Base-by-base conservation (phyloP, 148 eudicot species). In the Camellia granthamiana region DNA sequence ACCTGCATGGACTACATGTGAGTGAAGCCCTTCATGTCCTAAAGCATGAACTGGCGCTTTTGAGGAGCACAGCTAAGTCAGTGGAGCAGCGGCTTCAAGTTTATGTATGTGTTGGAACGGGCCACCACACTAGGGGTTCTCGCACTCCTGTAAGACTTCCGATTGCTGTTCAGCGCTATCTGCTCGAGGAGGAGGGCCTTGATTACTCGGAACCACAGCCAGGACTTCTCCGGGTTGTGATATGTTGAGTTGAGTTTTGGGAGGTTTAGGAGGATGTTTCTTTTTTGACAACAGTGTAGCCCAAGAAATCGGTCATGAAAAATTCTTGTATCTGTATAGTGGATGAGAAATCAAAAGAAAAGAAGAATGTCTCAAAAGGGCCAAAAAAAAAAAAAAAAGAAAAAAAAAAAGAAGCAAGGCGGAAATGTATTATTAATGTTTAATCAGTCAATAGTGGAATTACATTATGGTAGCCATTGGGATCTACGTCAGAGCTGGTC, bases 111-210 rank as follows among this genome's bases (percentile, higher is more conserved):
- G 98, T 94, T 7, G 98, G 98, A 76, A 92, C 95, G 12, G 98
- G 95, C 54, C 97, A 94, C 85, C 98, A 92, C 83, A 92, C 97
- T 13, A 86, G 89, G 80, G 98, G 97, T 49, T 61, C 92, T 12
- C 95, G 95, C 78, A 91, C 98, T 64, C 95, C 95, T 67, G 93
- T 93, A 15, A 85, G 98, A 77, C 94, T 94, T 60, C 97, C 98
- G 6, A 54, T 85, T 87, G 92, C 98, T 80, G 89, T 94, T 70
- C 97, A 92, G 87, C 90, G 91, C 74, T 92, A 91, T 85, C 86
- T 94, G 79, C 95, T 95, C n/a, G 94, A 94, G 78, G 94, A 94
- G 78, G 98, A 94, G 76, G 95, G 97, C 74, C 90, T 95, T 1
- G 93, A 95, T 65, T 95, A 80, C 87, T 81, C 87, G 54, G 98